A percentile compares a stretch with the other conserved stretches of the same genome.
phyloP scores from a whole-genome alignment of 2,329 filamentous ascomycete genomes.

The Paracorniculantispora psalliotae region DNA sequence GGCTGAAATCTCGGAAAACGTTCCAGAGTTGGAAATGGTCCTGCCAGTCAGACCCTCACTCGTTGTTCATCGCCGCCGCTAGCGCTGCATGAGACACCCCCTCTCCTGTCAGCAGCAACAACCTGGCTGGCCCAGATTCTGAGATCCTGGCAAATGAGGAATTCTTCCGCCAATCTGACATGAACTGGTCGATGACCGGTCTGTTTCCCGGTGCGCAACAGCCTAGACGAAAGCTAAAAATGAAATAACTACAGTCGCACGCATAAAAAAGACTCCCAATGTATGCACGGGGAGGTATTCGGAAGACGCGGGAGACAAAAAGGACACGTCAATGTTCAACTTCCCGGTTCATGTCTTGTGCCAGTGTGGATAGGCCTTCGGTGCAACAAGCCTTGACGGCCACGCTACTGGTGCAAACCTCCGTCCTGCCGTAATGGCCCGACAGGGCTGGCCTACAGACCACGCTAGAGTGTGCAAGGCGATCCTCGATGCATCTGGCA shows the following conservation, averaged over 20 bases:
- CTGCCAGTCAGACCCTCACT: neutral
- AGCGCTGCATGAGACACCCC: neutral
- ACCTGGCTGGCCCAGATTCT: neutral
- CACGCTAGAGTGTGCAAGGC: neutral
- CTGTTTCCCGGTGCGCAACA: neutral
- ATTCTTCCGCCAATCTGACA: neutral
- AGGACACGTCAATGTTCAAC: neutral
- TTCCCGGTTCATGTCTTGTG: neutral
- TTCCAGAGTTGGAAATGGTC: slow-evolving; percentile 7
- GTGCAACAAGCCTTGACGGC: neutral
- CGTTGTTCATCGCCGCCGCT: neutral
- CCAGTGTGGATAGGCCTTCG: neutral
- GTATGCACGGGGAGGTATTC: neutral
- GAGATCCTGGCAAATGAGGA: neutral
- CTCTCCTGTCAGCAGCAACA: neutral
- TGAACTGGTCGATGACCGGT: neutral
- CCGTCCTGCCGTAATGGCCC: neutral
- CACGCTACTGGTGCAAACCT: neutral
- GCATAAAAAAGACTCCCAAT: neutral
- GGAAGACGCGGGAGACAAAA: neutral
- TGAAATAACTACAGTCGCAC: neutral
- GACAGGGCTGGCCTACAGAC: slow-evolving; percentile 5
- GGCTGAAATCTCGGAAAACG: slow-evolving; percentile 3
- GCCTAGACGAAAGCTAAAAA: no score
- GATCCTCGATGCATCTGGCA: slow-evolving; percentile 8